Percentiles rank a stretch among this genome's conserved stretches.
Evolutionary conservation across 2,329 filamentous ascomycete genomes (phyloP).

Genomic region (Canariomyces notabilis): DNA sequence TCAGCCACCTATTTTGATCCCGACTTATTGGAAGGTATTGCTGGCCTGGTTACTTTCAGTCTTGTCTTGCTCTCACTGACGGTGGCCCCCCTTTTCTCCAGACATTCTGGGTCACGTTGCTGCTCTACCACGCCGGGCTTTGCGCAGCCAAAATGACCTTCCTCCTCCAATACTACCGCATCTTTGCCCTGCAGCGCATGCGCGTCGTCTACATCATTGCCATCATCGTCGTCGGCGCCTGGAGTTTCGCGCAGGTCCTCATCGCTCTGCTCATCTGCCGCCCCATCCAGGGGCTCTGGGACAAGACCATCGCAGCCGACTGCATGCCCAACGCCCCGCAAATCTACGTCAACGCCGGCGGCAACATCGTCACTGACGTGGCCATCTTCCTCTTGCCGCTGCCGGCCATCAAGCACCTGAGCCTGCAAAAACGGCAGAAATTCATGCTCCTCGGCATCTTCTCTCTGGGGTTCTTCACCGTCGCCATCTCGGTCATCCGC

Average conservation of each 20-base stretch:
- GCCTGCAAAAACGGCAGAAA: constrained; percentile 23
- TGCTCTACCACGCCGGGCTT: constrained; percentile 31
- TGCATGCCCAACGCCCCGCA: constrained; percentile 24
- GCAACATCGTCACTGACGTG: constrained; percentile 28
- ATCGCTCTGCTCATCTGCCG: constrained; percentile 25
- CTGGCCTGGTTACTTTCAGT: neutral
- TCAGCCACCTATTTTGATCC: neutral
- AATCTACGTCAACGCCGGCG: constrained; percentile 26
- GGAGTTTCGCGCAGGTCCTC: constrained; percentile 28
- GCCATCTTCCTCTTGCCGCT: constrained; percentile 26
- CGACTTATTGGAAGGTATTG: constrained; percentile 9
- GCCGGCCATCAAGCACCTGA: constrained; percentile 25
- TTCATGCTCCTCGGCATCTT: constrained; percentile 27
- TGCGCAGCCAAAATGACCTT: constrained; percentile 33
- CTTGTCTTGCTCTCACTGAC: neutral
- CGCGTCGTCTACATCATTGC: constrained; percentile 25
- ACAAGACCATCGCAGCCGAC: constrained; percentile 18
- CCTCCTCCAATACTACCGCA: constrained; percentile 35
- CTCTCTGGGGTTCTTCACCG: constrained; percentile 29
- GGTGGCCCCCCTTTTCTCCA: constrained; percentile 13
- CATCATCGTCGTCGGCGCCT: constrained; percentile 27
- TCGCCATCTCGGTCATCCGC: constrained; percentile 32
- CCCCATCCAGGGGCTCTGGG: constrained; percentile 28
- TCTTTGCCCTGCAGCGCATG: constrained; percentile 27
- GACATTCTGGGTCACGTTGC: constrained; percentile 30